phyloP scores from a whole-genome alignment of 257 asterid species.

The Linaria vulgaris region DNA sequence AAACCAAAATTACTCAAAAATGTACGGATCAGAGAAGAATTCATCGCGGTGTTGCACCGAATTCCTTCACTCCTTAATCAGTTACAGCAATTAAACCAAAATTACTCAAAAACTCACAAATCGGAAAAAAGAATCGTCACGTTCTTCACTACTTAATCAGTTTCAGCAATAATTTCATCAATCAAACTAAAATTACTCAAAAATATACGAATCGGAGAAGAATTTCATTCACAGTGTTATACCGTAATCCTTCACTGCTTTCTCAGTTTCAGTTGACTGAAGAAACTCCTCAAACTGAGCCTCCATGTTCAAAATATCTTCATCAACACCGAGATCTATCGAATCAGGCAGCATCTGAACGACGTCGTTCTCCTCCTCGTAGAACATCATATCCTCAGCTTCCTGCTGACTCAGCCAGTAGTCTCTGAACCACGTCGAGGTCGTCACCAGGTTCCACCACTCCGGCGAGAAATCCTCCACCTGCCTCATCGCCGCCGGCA shows the following conservation, averaged over 20 bases:
- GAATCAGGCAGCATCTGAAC: slow-evolving; percentile 65
- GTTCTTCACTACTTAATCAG: no score
- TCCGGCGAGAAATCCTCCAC: slow-evolving; percentile 96
- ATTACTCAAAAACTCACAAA: not conserved
- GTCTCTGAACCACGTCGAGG: slow-evolving; percentile 77
- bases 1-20: no score
- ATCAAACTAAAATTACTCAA: not conserved
- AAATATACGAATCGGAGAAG: not conserved
- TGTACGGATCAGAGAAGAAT: not conserved
- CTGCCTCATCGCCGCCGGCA: slow-evolving; percentile 77
- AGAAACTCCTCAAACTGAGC: slow-evolving; percentile 87
- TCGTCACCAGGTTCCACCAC: slow-evolving; percentile 88
- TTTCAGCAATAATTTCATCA: not conserved
- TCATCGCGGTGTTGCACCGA: slow-evolving; percentile 40
- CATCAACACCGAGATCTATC: slow-evolving; percentile 80
- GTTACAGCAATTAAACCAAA: slow-evolving; percentile 34
- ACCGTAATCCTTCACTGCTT: slow-evolving; percentile 46
- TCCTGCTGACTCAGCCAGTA: slow-evolving; percentile 79
- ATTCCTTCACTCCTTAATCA: slow-evolving; percentile 31
- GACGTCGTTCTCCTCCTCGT: slow-evolving; percentile 37
- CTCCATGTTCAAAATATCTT: slow-evolving; percentile 79
- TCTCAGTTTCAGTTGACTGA: slow-evolving; percentile 45
- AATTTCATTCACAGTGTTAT: slow-evolving; percentile 15
- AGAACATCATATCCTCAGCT: slow-evolving; percentile 52
- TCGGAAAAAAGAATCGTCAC: no score